Conservation (phyloP, 768 basidiomycete species). For the Roridomyces roridus region DNA sequence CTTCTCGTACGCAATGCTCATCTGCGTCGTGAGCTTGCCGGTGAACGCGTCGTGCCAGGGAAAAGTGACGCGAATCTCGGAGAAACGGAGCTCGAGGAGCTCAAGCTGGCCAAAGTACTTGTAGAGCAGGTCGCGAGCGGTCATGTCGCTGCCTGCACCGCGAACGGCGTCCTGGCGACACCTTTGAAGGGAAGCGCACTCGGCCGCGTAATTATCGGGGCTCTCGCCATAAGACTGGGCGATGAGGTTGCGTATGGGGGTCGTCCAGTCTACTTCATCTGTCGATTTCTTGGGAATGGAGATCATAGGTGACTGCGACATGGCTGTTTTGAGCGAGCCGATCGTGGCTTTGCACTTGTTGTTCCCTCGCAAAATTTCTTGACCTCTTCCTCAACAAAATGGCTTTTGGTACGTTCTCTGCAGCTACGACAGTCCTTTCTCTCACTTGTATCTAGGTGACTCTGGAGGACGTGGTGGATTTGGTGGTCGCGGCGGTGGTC, state of each 20-base stretch:
- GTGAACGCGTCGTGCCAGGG: slow-evolving; percentile 99
- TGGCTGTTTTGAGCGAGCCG: no score
- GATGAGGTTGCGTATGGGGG: slow-evolving; percentile 84
- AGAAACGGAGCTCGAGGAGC: slow-evolving; percentile 93
- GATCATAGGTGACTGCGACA: slow-evolving; percentile 90
- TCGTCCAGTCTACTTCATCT: slow-evolving; percentile 96
- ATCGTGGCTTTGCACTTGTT: slow-evolving; percentile 25
- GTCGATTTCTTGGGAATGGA: slow-evolving; percentile 95
- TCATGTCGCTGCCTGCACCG: slow-evolving; percentile 94
- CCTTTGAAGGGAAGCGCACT: slow-evolving; percentile 84
- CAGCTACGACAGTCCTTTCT: neutral
- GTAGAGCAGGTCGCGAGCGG: slow-evolving; percentile 95
- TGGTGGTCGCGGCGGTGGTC: slow-evolving; percentile 51
- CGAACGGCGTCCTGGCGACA: slow-evolving; percentile 96
- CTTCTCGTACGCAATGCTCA: slow-evolving; percentile 97
- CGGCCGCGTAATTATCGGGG: slow-evolving; percentile 86
- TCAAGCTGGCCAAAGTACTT: slow-evolving; percentile 99
- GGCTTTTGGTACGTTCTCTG: slow-evolving; percentile 37
- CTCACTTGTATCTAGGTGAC: slow-evolving; percentile 29
- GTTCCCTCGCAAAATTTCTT: slow-evolving; percentile 27
- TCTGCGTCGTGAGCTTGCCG: slow-evolving; percentile 90
- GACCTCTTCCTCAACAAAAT: slow-evolving; percentile 25
- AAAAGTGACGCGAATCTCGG: slow-evolving; percentile 95
- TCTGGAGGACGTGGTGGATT: slow-evolving; percentile 83
- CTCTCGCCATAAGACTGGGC: slow-evolving; percentile 92